Evolutionary conservation across 1,284 basidiomycete genomes (phyloP).

Genomic region (Cerrena zonata): DNA sequence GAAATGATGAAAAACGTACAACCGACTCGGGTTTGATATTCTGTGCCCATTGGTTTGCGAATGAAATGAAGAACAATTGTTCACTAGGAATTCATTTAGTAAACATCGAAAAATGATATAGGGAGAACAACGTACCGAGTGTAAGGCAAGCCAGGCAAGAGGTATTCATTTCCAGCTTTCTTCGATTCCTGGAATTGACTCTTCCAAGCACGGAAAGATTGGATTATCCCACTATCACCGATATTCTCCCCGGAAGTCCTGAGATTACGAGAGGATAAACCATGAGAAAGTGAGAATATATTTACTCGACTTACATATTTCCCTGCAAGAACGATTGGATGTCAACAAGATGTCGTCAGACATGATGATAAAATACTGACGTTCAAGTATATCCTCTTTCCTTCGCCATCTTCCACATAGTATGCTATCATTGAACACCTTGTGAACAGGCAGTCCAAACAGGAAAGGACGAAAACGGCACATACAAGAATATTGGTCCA

Average conservation of each 20-base stretch:
- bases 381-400: slow-evolving; percentile 79
- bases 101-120: not conserved
- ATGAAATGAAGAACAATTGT: slow-evolving; percentile 87
- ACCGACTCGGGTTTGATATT: slow-evolving; percentile 72
- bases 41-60: slow-evolving; percentile 72
- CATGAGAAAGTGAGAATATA: not conserved
- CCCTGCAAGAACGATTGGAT: not conserved
- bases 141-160: slow-evolving; percentile 79
- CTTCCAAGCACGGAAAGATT: slow-evolving; percentile 86
- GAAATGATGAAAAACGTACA: slow-evolving; percentile 32
- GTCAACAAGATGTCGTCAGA: not conserved
- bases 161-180: slow-evolving; percentile 56
- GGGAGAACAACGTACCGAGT: slow-evolving; percentile 44
- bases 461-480: slow-evolving; percentile 9
- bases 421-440: slow-evolving; percentile 50
- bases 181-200: slow-evolving; percentile 52
- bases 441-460: slow-evolving; percentile 3
- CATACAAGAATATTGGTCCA: slow-evolving; percentile 78
- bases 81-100: too few relatives aligned
- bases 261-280: slow-evolving; percentile 5
- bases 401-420: slow-evolving; percentile 79
- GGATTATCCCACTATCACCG: slow-evolving; percentile 80
- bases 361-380: slow-evolving; percentile 42
- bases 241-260: slow-evolving; percentile 86
- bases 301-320: not conserved